A percentile compares a stretch with the other conserved stretches of the same genome.
Conservation (phyloP, 140 eudicot genomes). For the Bidens hawaiensis region DNA sequence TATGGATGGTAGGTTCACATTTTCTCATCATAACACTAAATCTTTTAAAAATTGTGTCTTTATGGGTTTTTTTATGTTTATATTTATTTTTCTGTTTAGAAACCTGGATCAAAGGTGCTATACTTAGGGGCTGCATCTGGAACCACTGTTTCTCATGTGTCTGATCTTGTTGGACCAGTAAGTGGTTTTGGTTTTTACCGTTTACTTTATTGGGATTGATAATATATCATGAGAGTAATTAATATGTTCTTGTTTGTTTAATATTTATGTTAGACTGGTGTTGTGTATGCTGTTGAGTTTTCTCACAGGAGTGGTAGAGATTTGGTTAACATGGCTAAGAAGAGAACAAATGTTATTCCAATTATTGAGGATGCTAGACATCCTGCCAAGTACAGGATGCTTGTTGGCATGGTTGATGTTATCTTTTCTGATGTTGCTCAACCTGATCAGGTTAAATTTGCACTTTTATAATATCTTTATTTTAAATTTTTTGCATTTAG, state of each 20-base stretch:
- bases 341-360: conserved; percentile 80
- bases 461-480: not conserved
- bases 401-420: conserved; percentile 95
- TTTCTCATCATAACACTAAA: not conserved
- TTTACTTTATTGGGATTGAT: not conserved
- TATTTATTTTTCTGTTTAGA: conserved; percentile 24
- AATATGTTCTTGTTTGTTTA: not conserved
- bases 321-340: conserved; percentile 81
- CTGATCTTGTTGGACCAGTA: conserved; percentile 83
- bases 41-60: no score
- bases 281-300: conserved; percentile 80
- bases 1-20: conserved; percentile 62
- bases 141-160: conserved; percentile 82
- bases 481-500: not conserved
- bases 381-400: conserved; percentile 88
- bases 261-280: conserved; percentile 32
- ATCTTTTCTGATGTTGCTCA: conserved; percentile 92
- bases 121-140: conserved; percentile 95
- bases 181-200: conserved; percentile 13
- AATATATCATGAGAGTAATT: not conserved
- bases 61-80: not conserved
- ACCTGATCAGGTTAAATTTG: conserved; percentile 68
- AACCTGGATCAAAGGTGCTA: conserved; percentile 77
- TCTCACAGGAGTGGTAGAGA: conserved; percentile 82
- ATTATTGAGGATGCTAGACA: conserved; percentile 93